These are phyloP conservation scores for Thielaviopsis euricoi DNA, from an alignment of 2,329 filamentous ascomycete species.

Conservation along the genomic window DNA sequence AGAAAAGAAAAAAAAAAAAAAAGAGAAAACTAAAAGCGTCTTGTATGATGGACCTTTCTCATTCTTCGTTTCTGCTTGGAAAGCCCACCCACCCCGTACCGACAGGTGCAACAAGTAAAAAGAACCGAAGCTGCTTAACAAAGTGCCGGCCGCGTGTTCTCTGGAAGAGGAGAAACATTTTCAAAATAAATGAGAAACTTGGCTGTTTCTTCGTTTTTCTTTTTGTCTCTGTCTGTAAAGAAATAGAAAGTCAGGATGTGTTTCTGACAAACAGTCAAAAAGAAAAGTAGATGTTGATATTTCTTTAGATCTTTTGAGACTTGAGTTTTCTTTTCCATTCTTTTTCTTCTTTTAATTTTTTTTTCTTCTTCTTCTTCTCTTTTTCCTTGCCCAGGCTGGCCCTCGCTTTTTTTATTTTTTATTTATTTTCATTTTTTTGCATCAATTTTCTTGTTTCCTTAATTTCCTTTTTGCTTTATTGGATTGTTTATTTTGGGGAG, in stretches of 20 bases:
- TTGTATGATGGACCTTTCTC: too few relatives aligned
- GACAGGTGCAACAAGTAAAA: too few relatives aligned
- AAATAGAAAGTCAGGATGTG: too few relatives aligned
- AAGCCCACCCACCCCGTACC: too few relatives aligned
- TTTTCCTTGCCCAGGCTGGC: background rate
- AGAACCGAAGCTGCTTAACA: background rate
- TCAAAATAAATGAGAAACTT: background rate
- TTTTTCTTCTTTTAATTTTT: background rate
- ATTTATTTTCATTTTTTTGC: background rate
- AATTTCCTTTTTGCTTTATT: background rate
- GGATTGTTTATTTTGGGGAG: background rate
- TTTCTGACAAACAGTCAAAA: background rate
- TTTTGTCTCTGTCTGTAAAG: too few relatives aligned
- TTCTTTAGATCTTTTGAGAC: background rate
- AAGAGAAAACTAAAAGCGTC: too few relatives aligned
- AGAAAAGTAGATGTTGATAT: background rate
- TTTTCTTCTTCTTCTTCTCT: background rate
- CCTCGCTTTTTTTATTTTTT: too few relatives aligned
- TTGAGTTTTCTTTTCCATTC: background rate
- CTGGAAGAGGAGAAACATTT: background rate
- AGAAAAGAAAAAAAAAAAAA: too few relatives aligned
- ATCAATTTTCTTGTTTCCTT: background rate
- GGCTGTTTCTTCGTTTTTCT: background rate
- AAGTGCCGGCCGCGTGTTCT: background rate
- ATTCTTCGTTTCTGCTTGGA: too few relatives aligned